Percentiles rank a stretch among this genome's conserved stretches.
Evolutionary conservation across 1,284 basidiomycete species (phyloP).

Genomic region (Ceratobasidium sp.): DNA sequence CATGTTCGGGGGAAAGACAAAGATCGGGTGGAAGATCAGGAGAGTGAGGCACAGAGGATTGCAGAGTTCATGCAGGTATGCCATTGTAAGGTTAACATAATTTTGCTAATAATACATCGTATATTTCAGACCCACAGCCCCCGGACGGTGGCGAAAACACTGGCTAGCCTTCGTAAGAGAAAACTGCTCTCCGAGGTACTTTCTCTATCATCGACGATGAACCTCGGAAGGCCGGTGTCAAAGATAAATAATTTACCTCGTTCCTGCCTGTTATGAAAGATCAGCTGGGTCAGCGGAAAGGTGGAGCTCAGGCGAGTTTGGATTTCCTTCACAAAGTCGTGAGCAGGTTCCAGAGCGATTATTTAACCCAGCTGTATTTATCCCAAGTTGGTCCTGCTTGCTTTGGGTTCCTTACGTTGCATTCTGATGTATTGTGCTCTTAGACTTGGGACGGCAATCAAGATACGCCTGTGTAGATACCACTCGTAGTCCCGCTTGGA

Average conservation of each 20-base stretch:
- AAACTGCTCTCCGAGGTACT: not conserved
- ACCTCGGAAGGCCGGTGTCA: not conserved
- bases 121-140: not conserved
- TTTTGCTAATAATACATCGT: no score
- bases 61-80: constrained; percentile 7
- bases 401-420: not conserved
- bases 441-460: constrained; percentile 54
- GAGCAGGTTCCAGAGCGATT: not conserved
- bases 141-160: not conserved
- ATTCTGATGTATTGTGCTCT: no score
- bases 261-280: constrained; percentile 1
- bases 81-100: no score
- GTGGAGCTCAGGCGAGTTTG: not conserved
- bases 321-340: not conserved
- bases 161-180: not conserved
- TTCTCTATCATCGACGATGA: not conserved
- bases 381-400: constrained; percentile 46
- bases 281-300: not conserved
- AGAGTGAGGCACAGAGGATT: not conserved
- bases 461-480: constrained; percentile 57
- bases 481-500: constrained; percentile 56
- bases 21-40: constrained; percentile 3
- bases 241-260: not conserved
- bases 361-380: constrained; percentile 49
- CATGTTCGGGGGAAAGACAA: constrained; percentile 52